Evolutionary conservation across 1,139 yeast species (phyloP), one percentile per base, ranked within the genome.

Genomic region (Blastobotrys illinoisensis): DNA sequence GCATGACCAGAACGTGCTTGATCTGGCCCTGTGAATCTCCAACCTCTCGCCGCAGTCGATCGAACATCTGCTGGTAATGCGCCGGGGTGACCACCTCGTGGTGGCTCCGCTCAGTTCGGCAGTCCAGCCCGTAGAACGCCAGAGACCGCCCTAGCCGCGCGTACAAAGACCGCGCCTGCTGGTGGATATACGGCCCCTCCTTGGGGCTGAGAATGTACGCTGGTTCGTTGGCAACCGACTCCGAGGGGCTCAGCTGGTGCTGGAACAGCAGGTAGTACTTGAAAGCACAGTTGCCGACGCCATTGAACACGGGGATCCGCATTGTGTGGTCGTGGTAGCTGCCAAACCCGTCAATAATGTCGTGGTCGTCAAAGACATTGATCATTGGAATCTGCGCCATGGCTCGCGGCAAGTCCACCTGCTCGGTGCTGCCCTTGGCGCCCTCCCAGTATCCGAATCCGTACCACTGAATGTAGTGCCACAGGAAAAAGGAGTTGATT

Each of bases 271-370:
- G 80, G 69, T 93, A 91, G 71, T 86, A 90, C 68, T 84, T 84
- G 75, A 82, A 88, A 1, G 97, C 97, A 18, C 81, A 73, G 58
- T 79, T 79, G 7, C 97, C 97, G 46, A 91, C 78, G 9, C 85
- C 80, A 54, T 72, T 69, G 68, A 91, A 88, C 19, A 88, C 79
- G 0, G 82, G 82, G 32, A 83, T 80, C 1, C 66, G 65, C 97
- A 89, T 90, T 48, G 96, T 88, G 1, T 71, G 58, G 60, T 88
- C 88, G 49, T 77, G 77, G 70, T 91, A 91, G 1, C 96, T 86
- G 1, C 98, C 99, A 71, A 83, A 93, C 2, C 98, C 99, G 67
- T 91, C 99, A 62, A 93, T 90, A 54, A 91, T 86, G 69, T 90
- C 97, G 71, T 91, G 97, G 54, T 74, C 78, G 69, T 93, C 98